A percentile compares a stretch with the other conserved stretches of the same genome.
Evolutionary conservation across 345 rosid genomes (phyloP).

Genomic region (Iberis pinnata): DNA sequence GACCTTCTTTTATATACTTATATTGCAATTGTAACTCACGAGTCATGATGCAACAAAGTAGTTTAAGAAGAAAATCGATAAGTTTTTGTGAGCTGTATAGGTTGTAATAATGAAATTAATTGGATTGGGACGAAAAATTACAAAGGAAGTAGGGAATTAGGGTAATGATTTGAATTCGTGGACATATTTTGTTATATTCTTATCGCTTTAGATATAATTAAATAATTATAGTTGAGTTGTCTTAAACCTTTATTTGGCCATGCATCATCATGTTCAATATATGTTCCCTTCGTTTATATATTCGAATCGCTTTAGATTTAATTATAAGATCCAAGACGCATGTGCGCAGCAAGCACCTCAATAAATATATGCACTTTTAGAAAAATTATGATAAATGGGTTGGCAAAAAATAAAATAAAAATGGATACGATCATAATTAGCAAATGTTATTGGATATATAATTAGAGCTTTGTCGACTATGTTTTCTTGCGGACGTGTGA

Average conservation of each 20-base stretch:
- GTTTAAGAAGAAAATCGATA: not conserved
- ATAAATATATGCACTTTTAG: conserved; percentile 14
- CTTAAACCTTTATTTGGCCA: conserved; percentile 30
- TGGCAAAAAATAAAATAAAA: not conserved
- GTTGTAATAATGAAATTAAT: conserved; percentile 20
- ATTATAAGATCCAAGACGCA: conserved; percentile 24
- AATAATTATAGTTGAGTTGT: conserved; percentile 15
- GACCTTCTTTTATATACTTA: not conserved
- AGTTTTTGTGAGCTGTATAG: conserved; percentile 5
- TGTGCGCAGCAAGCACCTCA: conserved; percentile 24
- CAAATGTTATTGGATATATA: too few species aligned
- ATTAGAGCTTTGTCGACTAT: not conserved
- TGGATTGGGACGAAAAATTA: not conserved
- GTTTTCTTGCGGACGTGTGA: conserved; percentile 3
- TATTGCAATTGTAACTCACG: not conserved
- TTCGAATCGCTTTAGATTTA: conserved; percentile 24
- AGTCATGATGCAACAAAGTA: too few species aligned
- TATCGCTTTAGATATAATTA: conserved; percentile 11
- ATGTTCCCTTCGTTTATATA: conserved; percentile 28
- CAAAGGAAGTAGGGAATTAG: conserved; percentile 14
- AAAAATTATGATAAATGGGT: not conserved
- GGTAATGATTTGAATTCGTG: conserved; percentile 33
- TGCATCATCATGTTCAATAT: conserved; percentile 30
- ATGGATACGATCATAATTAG: too few species aligned
- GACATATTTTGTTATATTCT: conserved; percentile 21